Evolutionary conservation across 257 asterid genomes (phyloP).

Genomic region (Henckelia pumila): DNA sequence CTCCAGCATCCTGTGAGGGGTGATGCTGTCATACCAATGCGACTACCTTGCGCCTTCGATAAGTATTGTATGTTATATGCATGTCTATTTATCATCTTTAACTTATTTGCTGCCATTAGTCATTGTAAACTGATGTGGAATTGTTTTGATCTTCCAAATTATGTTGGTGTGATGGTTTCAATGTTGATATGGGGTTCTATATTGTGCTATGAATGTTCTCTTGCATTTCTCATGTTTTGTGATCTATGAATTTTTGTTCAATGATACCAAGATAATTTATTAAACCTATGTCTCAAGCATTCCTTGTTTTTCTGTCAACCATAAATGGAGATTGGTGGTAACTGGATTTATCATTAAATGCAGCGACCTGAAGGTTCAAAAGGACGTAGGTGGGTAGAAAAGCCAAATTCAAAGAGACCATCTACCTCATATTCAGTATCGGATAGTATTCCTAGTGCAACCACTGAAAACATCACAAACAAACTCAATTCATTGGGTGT

Average conservation of each 20-base stretch:
- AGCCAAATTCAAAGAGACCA: conserved; percentile 31
- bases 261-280: neutral
- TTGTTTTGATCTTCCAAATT: too few species aligned
- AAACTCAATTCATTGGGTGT: conserved; percentile 42
- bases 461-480: conserved; percentile 41
- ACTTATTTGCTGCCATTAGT: too few species aligned
- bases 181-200: too few species aligned
- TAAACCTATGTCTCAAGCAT: neutral
- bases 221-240: neutral
- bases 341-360: conserved; percentile 27
- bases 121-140: too few species aligned
- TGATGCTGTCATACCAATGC: too few species aligned
- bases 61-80: too few species aligned
- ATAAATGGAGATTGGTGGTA: conserved; percentile 3
- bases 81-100: too few species aligned
- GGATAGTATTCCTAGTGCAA: conserved; percentile 37
- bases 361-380: conserved; percentile 50
- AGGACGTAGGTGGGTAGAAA: conserved; percentile 51
- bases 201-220: too few species aligned
- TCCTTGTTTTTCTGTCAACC: neutral
- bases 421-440: conserved; percentile 34
- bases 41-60: too few species aligned
- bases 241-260: neutral
- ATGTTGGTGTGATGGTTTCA: too few species aligned
- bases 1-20: too few species aligned